Percentiles rank a stretch among this genome's conserved stretches.
Evolutionary conservation across 345 rosid species (phyloP).

Genomic region (thale cress (Arabidopsis thaliana)): DNA sequence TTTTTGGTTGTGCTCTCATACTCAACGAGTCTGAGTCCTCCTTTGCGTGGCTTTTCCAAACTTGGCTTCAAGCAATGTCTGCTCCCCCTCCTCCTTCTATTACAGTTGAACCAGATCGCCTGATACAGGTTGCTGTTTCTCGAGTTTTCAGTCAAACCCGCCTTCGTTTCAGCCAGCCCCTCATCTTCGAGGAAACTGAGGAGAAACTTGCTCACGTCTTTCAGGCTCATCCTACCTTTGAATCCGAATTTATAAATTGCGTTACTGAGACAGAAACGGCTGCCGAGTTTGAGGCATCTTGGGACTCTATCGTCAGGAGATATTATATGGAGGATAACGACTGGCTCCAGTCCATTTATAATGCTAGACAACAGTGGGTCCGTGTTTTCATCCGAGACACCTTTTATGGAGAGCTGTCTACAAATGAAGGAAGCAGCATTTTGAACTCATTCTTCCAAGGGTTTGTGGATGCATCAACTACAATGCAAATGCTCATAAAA

Average conservation of each 20-base stretch:
- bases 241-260: conserved; percentile 68
- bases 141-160: conserved; percentile 63
- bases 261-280: conserved; percentile 55
- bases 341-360: conserved; percentile 69
- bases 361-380: conserved; percentile 76
- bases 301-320: conserved; percentile 60
- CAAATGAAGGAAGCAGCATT: conserved; percentile 47
- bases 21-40: conserved; percentile 68
- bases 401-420: conserved; percentile 65
- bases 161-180: conserved; percentile 60
- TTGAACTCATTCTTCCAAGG: conserved; percentile 63
- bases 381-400: conserved; percentile 65
- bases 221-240: conserved; percentile 65
- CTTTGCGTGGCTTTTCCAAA: conserved; percentile 68
- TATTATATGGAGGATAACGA: conserved; percentile 62
- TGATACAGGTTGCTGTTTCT: conserved; percentile 62
- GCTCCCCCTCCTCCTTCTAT: conserved; percentile 66
- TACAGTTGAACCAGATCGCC: conserved; percentile 68
- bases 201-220: conserved; percentile 65
- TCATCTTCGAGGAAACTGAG: conserved; percentile 62
- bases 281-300: conserved; percentile 71
- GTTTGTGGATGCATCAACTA: conserved; percentile 63
- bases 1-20: conserved; percentile 74
- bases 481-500: conserved; percentile 56
- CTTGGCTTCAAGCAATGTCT: conserved; percentile 81